Base-by-base conservation (phyloP, 768 basidiomycete species). In the Sarcodon sp. region DNA sequence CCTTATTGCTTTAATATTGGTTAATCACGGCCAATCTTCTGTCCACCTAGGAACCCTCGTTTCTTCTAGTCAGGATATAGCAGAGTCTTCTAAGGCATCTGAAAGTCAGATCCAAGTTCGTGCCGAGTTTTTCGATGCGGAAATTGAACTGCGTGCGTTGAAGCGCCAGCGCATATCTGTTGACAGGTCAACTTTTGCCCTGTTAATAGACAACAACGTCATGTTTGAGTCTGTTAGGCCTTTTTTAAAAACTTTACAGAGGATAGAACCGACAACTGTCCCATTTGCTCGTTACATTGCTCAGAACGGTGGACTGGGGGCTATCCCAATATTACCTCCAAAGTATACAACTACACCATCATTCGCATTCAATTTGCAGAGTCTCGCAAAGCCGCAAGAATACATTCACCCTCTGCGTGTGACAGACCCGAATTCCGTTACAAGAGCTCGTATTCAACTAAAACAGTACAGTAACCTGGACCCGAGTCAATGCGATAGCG, bases 211-310 rank as follows among this genome's bases (percentile, higher is more conserved):
- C 50, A 69, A 75, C 0, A 70, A 75, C 0, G 73, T 85, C 49
- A 73, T 86, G 73, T 83, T 73, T 50, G 83, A 83, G 50, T 67
- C 79, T 0, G 72, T 81, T 33, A 67, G 79, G 6, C 84, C 84
- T 0, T 86, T 86, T 64, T 66, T 87, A 11, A 70, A 80, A 49
- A 70, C 75, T 0, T 66, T 87, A 3, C 68, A 75, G 51, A 13
- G 16, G 13, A 61, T 65, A 1, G 80, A 79, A 47, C 80, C 84
- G 0, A 71, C 74, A 43, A 58, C 62, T 2, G 50, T 86, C 6
- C 82, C 81, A 0, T 80, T 84, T 57, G 56, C 67, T 0, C 59
- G 59, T 8, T 73, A 76, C 53, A 68, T 85, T 16, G 69, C 68
- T 0, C 76, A 77, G 47, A 15, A 41, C 16, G 11, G 27, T 67